phyloP scores from a whole-genome alignment of 139 green algal species.

The Chlorella sp. region DNA sequence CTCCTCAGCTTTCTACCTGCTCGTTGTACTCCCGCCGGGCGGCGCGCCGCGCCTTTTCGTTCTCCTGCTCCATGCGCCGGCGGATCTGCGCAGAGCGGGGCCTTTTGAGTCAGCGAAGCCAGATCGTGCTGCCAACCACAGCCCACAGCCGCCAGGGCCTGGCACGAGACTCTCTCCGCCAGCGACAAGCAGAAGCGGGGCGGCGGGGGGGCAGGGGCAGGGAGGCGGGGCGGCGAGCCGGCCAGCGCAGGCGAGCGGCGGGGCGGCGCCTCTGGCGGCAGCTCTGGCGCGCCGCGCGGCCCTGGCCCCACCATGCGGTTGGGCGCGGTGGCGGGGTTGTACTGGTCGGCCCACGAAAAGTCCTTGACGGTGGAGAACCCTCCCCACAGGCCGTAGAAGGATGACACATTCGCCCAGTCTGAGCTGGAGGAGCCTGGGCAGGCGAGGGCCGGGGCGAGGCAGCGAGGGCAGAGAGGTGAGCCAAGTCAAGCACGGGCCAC shows the following conservation, averaged over 20 bases:
- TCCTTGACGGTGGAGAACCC: slow-evolving; percentile 77
- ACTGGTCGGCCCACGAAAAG: slow-evolving; percentile 89
- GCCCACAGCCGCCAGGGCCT: not conserved
- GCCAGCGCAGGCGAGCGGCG: no score
- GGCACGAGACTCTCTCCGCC: no score
- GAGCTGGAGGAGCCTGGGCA: slow-evolving; percentile 34
- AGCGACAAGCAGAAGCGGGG: no score
- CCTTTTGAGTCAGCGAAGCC: not conserved
- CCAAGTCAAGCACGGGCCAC: no score
- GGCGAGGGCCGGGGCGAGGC: not conserved
- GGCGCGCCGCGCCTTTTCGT: slow-evolving; percentile 80
- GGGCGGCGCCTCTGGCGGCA: no score
- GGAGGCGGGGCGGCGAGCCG: no score
- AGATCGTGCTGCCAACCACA: not conserved
- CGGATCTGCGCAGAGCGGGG: slow-evolving; percentile 56
- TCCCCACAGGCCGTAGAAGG: slow-evolving; percentile 89
- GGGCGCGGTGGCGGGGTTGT: slow-evolving; percentile 81
- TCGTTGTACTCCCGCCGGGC: slow-evolving; percentile 96
- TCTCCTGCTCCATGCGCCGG: slow-evolving; percentile 94
- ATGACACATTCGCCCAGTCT: slow-evolving; percentile 54
- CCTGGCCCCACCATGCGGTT: slow-evolving; percentile 71
- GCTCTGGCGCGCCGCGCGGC: no score
- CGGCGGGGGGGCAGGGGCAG: no score
- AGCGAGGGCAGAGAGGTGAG: no score
- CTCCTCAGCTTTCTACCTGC: no score